Evolutionary conservation across 208 protist species (phyloP), one percentile per base, ranked within the genome.

Genomic region (Acanthamoeba castellanii): DNA sequence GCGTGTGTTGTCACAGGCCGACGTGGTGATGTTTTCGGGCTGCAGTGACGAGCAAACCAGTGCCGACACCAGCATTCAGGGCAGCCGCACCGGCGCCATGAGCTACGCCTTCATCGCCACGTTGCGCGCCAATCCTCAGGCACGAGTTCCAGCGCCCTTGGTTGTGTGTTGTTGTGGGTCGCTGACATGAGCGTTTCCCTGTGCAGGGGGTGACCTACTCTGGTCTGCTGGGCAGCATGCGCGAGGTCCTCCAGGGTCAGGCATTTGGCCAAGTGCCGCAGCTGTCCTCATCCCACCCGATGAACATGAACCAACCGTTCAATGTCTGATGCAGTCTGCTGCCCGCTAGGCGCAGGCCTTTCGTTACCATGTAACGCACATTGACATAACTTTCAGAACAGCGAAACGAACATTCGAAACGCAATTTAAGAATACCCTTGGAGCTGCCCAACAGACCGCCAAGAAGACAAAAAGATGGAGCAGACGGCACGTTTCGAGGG

Each of bases 11-110:
- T 55, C 50, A 55, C 78, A 50, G n/a, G 92, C 81, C 22, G 92
- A 95, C 59, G 72, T 95, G 11, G 89, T 95, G 30, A 95, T 95
- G 92, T 95, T 95, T 34, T 82, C 92, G 11, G 92, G 92, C 1
- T 95, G 92, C 59, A 94, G 84, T 16, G 92, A 94, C 34, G 66
- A 70, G 27, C 92, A 94, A n/a, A 88, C 74, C 74, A 68, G 45
- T 34, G 66, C 66, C 42, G 92, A 94, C 66, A 91, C 84, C 47
- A 68, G 42, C 47, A 91, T 91, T 20, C 20, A 20, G 22, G 84
- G 84, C 42, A 70, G 30, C 34, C 84, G 32, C 27, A 91, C 57
- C 27, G 84, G 84, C 13, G 84, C 84, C 34, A 91, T 91, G 84
- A 91, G 84, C 50, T 91, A 91, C 30, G 45, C 84, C 7, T 91